Conservation (phyloP, 495 filamentous ascomycete genomes). For the Podospora pseudocomata region DNA sequence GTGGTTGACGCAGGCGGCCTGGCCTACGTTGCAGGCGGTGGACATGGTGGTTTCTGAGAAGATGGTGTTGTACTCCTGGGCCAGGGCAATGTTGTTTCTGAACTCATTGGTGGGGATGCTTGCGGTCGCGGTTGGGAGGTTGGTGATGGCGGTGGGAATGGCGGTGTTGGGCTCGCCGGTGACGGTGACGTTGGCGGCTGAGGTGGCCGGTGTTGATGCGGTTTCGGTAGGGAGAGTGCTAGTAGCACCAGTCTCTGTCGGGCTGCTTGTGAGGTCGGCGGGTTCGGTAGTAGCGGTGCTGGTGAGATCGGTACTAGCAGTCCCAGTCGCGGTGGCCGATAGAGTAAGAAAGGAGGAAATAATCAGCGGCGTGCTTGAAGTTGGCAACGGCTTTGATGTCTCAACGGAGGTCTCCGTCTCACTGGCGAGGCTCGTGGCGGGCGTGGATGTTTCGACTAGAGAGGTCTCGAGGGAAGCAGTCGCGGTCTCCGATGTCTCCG, state of each 20-base stretch:
- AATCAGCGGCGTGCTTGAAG: background rate
- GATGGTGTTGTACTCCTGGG: conserved; percentile 37
- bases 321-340: background rate
- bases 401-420: background rate
- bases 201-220: background rate
- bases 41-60: conserved; percentile 38
- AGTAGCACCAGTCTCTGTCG: background rate
- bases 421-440: background rate
- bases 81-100: conserved; percentile 35
- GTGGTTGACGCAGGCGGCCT: conserved; percentile 43
- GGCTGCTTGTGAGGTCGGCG: background rate
- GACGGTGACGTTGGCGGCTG: background rate
- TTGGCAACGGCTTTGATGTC: background rate
- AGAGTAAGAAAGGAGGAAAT: background rate
- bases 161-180: conserved; percentile 30
- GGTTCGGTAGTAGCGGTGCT: background rate
- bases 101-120: conserved; percentile 37
- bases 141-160: conserved; percentile 39
- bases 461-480: background rate
- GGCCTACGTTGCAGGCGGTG: conserved; percentile 34
- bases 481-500: background rate
- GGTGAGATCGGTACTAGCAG: background rate
- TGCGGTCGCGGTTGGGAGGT: conserved; percentile 29
- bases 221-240: background rate
- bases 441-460: background rate